These are phyloP conservation scores for Sporisorium sorghi DNA, from an alignment of 1,284 basidiomycete species.

Conservation along the genomic window DNA sequence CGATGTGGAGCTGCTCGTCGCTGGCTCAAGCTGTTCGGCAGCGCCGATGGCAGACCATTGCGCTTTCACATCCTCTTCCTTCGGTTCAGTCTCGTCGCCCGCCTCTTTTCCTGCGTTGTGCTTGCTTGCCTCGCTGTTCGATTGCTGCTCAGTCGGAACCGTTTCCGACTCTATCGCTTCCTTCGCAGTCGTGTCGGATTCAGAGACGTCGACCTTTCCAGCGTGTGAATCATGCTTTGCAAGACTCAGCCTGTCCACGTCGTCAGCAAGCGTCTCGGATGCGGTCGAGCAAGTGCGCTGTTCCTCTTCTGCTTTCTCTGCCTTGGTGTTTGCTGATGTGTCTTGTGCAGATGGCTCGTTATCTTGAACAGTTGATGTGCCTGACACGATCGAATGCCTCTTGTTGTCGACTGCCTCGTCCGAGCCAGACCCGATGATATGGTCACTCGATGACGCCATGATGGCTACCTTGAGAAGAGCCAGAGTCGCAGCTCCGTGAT, in stretches of 20 bases:
- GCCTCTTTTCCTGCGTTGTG: neutral
- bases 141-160: neutral
- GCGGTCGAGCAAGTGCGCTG: neutral
- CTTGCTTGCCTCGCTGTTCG: neutral
- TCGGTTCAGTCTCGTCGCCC: neutral
- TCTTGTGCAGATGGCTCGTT: neutral
- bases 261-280: slow-evolving; percentile 3
- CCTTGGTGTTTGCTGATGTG: neutral
- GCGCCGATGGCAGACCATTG: neutral
- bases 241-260: slow-evolving; percentile 18
- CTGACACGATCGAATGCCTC: neutral
- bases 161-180: neutral
- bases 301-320: neutral
- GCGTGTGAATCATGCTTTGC: neutral
- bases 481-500: neutral
- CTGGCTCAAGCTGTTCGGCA: neutral
- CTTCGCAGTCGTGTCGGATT: neutral
- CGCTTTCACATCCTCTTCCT: neutral
- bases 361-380: neutral
- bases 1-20: slow-evolving; percentile 8
- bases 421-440: neutral
- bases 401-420: slow-evolving; percentile 9
- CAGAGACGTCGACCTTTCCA: slow-evolving; percentile 1
- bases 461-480: neutral
- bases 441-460: slow-evolving; percentile 22